phyloP scores from a whole-genome alignment of 75 land plant species.

The Chamaecyparis obtusa region DNA sequence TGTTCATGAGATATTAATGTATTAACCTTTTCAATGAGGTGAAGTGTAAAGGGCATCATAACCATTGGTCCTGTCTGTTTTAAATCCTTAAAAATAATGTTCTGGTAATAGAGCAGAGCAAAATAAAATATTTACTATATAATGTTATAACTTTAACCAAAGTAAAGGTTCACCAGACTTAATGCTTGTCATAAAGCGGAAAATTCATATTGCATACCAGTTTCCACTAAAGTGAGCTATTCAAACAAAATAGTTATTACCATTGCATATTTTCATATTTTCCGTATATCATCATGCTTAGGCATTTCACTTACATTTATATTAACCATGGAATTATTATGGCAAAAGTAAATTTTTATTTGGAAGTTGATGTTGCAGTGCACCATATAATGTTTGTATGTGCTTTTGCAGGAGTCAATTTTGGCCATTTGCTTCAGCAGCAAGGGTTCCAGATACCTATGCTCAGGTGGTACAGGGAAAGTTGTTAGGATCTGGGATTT shows the following conservation, averaged over 20 bases:
- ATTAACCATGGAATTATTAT: neutral
- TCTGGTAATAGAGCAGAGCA: neutral
- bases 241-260: neutral
- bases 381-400: slow-evolving; percentile 3
- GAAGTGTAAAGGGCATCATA: neutral
- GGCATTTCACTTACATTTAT: neutral
- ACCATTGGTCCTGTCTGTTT: neutral
- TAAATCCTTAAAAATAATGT: neutral
- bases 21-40: neutral
- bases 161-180: no score
- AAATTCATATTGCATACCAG: neutral
- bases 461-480: slow-evolving; percentile 91
- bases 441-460: slow-evolving; percentile 90
- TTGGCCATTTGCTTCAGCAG: slow-evolving; percentile 80
- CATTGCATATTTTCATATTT: neutral
- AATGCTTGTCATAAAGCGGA: neutral
- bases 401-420: slow-evolving; percentile 73
- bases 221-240: neutral
- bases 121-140: neutral
- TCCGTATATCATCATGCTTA: neutral
- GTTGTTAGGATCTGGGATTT: slow-evolving; percentile 96
- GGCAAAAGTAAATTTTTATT: neutral
- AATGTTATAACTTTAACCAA: no score
- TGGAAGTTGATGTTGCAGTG: neutral
- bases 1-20: neutral